Evolutionary conservation across 2,329 filamentous ascomycete species (phyloP), one percentile per base, ranked within the genome.

Genomic region (Nigrospora sphaerica): DNA sequence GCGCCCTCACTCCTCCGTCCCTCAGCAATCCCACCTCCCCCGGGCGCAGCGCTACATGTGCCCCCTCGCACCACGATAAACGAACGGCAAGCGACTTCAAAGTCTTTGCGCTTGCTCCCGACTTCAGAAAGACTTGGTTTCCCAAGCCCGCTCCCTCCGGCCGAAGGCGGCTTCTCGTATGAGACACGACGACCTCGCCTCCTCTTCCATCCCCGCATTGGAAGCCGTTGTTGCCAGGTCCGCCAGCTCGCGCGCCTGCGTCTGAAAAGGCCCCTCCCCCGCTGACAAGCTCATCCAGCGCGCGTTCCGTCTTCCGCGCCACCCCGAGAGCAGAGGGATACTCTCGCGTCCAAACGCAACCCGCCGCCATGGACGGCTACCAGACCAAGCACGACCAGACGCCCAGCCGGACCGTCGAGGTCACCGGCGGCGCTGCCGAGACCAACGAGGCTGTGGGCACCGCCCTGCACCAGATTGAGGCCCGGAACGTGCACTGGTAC

Each of bases 41-140:
- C 23, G 23, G 23, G 5, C 23, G 5, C 23, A 28, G 23, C 23
- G 23, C 23, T 28, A 54, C 54, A 76, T 77, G 73, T 67, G 71
- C 69, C 69, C 57, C 48, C 48, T 54, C 47, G 37, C 41, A 52
- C 54, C 50, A 53, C 63, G 57, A 64, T 77, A 75, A 64, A 59
- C 54, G 47, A 58, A 54, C 67, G 64, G 75, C 77, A 75, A 66
- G 78, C 77, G 78, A 81, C 78, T 81, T 81, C 55, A 57, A 65
- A 77, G 78, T 81, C 78, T 81, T 81, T 81, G 78, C 78, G 77
- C 75, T 80, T 80, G 77, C 75, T 78, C 57, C 60, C 57, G 70
- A 71, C 64, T 68, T 62, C 52, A 76, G 73, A 80, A 80, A 81
- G 77, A 80, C 37, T 45, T 45, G 5, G 2, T 32, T 23, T 32